Evolutionary conservation across 2,329 filamentous ascomycete species (phyloP), one percentile per base, ranked within the genome.

Genomic region (Metarhizium album): DNA sequence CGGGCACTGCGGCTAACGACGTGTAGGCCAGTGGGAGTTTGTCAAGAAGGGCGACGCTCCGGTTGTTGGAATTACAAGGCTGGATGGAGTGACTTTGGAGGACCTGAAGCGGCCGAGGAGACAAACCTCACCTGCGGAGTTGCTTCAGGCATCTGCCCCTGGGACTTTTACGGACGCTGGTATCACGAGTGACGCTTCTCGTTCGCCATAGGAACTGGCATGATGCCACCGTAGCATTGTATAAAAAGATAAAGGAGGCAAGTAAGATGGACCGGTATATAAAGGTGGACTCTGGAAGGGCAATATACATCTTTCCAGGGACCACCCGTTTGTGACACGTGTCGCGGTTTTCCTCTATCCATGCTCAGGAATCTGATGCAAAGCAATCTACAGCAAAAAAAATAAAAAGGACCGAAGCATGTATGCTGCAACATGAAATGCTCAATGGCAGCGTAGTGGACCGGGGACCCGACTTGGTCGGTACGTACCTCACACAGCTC

Each of bases 11-110:
- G n/a, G 18, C 8, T 22, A 27, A 66, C 49, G 45, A 14, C 23
- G 14, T 46, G 14, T 50, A 86, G 86, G 87, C 2, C 75, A 86
- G 64, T 98, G 89, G 73, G 90, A 96, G 64, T 95, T 97, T 64
- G 90, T 96, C 33, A 89, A 84, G 74, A 96, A 88, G 70, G 90
- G 89, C 7, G 93, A 96, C 60, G 76, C 90, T 2, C 83, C 93
- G 0, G 80, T 95, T 37, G 91, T 98, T 64, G 93, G 93, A 29
- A 82, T 96, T 55, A 97, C 90, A 20, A 96, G 95, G 69, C 71
- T 98, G 50, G 81, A 89, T 53, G 90, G 90, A 8, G 68, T 95
- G 27, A 95, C 90, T 22, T 69, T 91, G 61, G 88, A 91, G 59
- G 84, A 86, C 42, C 71, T 98, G 64, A 93, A 89, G 74, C 81